Evolutionary conservation across 495 filamentous ascomycete species (phyloP), one percentile per base, ranked within the genome.

Genomic region (Neurospora sp.): DNA sequence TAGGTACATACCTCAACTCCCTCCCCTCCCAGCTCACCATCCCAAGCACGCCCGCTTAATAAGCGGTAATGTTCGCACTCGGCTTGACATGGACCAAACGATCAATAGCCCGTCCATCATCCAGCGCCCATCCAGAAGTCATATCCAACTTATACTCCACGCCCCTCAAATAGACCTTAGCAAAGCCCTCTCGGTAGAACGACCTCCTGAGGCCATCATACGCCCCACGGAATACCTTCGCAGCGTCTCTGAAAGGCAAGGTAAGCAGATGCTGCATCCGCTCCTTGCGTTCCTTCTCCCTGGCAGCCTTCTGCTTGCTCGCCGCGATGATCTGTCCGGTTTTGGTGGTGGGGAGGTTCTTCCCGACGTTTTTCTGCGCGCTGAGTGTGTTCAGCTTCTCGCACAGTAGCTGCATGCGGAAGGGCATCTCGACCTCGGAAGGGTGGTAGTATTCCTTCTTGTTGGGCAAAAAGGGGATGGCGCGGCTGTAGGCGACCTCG

Each of bases 1-100:
- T 61, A 38, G 12, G 16, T 61, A 65, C 16, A 22, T 37, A 71
- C 45, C 35, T 20, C n/a, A 65, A 65, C 27, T 35, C 44, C 35
- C 3, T 40, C 85, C 86, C 69, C 77, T 82, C 71, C 88, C 89
- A 83, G 87, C 86, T 41, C 83, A 88, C 76, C 79, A 82, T 77
- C 87, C 88, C 76, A 82, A 87, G 81, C 83, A 86, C 71, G 80
- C 35, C 88, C 86, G 74, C 86, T 86, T 12, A 85, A 86, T 16
- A 37, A 35, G 53, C 53, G 8, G 4, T 65, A 10, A 65, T 35
- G 31, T 65, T 27, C 86, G 88, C 72, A 84, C 86, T 73, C 77
- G 79, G 69, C 86, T 73, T 73, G n/a, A 77, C 70, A 9, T 70
- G 12, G 40, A 84, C 76, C 59, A 89, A 73, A 73, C 86, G 75